A percentile compares a stretch with the other conserved stretches of the same genome.
Evolutionary conservation across 441 rosid species (phyloP).

Genomic region (Bruguiera hainesii): DNA sequence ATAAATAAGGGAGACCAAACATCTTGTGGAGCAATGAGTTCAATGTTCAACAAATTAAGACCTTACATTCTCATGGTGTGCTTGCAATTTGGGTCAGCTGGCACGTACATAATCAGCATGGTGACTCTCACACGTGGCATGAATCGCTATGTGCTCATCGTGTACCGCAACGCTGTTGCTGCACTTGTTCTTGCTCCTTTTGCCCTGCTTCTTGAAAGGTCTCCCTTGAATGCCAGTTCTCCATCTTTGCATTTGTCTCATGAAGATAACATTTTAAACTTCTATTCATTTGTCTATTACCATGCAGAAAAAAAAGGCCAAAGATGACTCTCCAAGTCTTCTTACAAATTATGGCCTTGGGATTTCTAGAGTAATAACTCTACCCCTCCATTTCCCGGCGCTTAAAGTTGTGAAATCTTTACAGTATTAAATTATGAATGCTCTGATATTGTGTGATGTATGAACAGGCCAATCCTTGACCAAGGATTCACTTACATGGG

Average conservation of each 20-base stretch:
- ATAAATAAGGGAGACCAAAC: conserved; percentile 10
- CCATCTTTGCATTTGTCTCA: too few species aligned
- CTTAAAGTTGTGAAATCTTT: neutral
- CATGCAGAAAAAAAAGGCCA: conserved; percentile 63
- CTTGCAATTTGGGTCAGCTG: conserved; percentile 68
- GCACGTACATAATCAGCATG: conserved; percentile 55
- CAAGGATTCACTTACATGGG: conserved; percentile 64
- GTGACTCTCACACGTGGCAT: conserved; percentile 61
- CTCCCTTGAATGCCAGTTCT: too few species aligned
- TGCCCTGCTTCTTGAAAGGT: conserved; percentile 74
- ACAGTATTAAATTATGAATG: too few species aligned
- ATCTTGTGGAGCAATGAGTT: conserved; percentile 7
- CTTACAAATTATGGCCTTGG: conserved; percentile 54
- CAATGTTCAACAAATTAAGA: conserved; percentile 18
- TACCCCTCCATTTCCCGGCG: neutral
- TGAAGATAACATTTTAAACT: too few species aligned
- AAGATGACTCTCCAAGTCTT: conserved; percentile 63
- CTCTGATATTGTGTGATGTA: neutral
- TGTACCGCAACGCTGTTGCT: conserved; percentile 61
- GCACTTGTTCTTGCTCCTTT: conserved; percentile 69
- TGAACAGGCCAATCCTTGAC: conserved; percentile 66
- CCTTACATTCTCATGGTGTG: conserved; percentile 62
- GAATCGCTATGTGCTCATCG: conserved; percentile 57
- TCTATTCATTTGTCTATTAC: neutral
- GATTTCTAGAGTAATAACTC: conserved; percentile 53